A percentile compares a stretch with the other conserved stretches of the same genome.
These are phyloP conservation scores for Rhodotorula graminis DNA, from an alignment of 768 basidiomycete species.

Conservation along the genomic window DNA sequence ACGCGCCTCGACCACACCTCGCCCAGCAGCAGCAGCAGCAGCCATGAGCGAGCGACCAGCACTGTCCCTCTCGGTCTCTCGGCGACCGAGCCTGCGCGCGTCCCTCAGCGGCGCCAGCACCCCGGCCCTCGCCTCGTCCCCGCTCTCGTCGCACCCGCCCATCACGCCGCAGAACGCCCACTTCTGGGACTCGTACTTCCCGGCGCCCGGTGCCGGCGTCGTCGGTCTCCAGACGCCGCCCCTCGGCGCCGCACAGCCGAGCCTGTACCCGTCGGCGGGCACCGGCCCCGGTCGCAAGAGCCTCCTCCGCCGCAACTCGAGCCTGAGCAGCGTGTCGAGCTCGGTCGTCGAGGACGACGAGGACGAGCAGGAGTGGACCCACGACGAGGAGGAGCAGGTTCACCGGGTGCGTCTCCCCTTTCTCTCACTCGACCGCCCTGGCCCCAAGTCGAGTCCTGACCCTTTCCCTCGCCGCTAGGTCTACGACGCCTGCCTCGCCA, in stretches of 20 bases:
- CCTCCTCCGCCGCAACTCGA: slow-evolving; percentile 26
- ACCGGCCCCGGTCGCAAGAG: slow-evolving; percentile 14
- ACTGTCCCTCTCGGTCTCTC: slow-evolving; percentile 2
- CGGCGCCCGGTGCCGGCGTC: neutral
- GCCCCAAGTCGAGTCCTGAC: too few species aligned
- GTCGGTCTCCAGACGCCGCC: slow-evolving; percentile 14
- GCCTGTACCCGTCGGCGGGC: neutral
- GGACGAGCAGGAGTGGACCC: slow-evolving; percentile 27
- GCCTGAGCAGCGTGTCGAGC: slow-evolving; percentile 23
- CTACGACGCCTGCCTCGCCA: slow-evolving; percentile 26
- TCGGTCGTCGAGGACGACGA: slow-evolving; percentile 28
- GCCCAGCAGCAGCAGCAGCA: neutral
- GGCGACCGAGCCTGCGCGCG: slow-evolving; percentile 8
- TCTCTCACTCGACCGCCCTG: too few species aligned
- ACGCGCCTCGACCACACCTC: too few species aligned
- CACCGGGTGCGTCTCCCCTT: slow-evolving; percentile 7
- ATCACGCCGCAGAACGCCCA: slow-evolving; percentile 22
- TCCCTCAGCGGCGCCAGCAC: neutral
- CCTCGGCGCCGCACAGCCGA: neutral
- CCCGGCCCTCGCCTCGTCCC: neutral
- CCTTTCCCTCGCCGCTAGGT: neutral
- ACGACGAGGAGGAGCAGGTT: slow-evolving; percentile 22
- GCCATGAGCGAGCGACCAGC: slow-evolving; percentile 17
- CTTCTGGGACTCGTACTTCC: slow-evolving; percentile 24
- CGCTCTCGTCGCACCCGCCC: slow-evolving; percentile 9